Conservation (phyloP, 1,139 yeast genomes). For the Candida tunisiensis region DNA sequence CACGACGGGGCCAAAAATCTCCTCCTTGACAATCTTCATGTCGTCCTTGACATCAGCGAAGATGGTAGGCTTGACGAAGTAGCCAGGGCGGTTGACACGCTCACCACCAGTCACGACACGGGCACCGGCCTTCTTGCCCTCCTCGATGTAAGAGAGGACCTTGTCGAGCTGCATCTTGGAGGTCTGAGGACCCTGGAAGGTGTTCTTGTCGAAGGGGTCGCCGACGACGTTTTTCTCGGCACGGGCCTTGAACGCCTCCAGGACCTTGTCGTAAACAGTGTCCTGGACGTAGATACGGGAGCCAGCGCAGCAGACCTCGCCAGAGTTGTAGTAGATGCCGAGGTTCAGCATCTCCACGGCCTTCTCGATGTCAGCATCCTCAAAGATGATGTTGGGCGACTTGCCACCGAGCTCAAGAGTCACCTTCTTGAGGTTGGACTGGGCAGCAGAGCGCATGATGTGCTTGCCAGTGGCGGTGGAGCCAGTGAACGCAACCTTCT, state of each 20-base stretch:
- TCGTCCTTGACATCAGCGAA: conserved; percentile 52
- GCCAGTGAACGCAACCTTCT: conserved; percentile 76
- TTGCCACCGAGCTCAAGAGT: conserved; percentile 73
- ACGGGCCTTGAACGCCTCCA: conserved; percentile 34
- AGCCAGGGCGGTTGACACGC: conserved; percentile 35
- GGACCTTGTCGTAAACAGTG: conserved; percentile 45
- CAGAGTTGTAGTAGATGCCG: conserved; percentile 59
- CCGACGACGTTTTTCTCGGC: conserved; percentile 37
- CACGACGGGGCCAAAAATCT: conserved; percentile 79
- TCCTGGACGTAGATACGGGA: conserved; percentile 65
- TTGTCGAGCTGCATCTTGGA: conserved; percentile 59
- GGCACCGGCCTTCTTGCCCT: conserved; percentile 66
- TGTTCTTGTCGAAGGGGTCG: conserved; percentile 54
- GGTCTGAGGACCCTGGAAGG: conserved; percentile 80
- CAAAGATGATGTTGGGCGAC: conserved; percentile 58
- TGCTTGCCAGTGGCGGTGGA: conserved; percentile 69
- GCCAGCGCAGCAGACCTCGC: conserved; percentile 78
- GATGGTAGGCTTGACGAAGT: conserved; percentile 64
- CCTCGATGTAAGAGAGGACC: conserved; percentile 54
- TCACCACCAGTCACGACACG: conserved; percentile 42
- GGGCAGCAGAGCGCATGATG: conserved; percentile 54
- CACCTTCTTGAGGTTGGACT: conserved; percentile 52
- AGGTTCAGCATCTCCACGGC: conserved; percentile 36
- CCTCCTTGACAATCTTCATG: conserved; percentile 61
- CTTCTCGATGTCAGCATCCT: conserved; percentile 42